phyloP scores from a whole-genome alignment of 257 asterid genomes.

The Cordia subcordata region DNA sequence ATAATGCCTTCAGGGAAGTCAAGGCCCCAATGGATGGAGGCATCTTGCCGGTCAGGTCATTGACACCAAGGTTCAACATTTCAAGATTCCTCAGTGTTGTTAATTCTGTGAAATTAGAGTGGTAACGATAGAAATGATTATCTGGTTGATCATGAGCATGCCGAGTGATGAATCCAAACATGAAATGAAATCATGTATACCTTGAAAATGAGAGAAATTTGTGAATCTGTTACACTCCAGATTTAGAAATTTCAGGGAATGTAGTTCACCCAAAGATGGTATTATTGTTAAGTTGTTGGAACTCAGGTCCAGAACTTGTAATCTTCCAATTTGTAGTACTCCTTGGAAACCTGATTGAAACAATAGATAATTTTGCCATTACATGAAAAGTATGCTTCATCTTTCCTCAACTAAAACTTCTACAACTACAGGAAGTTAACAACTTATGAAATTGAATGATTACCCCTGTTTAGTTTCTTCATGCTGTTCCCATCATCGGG shows the following conservation, averaged over 20 bases:
- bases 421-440: no score
- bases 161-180: no score
- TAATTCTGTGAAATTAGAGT: constrained; percentile 2
- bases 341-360: constrained; percentile 17
- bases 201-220: constrained; percentile 1
- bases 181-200: no score
- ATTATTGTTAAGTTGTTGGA: constrained; percentile 4
- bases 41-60: constrained; percentile 5
- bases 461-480: no score
- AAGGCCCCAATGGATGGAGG: constrained; percentile 15
- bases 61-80: constrained; percentile 10
- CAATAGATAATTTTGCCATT: no score
- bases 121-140: no score
- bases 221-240: not conserved
- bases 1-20: constrained; percentile 19
- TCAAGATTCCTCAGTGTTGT: constrained; percentile 9
- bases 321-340: constrained; percentile 13
- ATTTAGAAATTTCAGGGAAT: constrained; percentile 9
- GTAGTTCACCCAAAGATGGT: constrained; percentile 9
- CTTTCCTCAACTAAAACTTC: no score
- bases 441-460: no score
- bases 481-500: no score
- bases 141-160: no score
- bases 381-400: no score
- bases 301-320: constrained; percentile 15